Conservation (phyloP, 148 eudicot genomes). For the Diospyros lotus region DNA sequence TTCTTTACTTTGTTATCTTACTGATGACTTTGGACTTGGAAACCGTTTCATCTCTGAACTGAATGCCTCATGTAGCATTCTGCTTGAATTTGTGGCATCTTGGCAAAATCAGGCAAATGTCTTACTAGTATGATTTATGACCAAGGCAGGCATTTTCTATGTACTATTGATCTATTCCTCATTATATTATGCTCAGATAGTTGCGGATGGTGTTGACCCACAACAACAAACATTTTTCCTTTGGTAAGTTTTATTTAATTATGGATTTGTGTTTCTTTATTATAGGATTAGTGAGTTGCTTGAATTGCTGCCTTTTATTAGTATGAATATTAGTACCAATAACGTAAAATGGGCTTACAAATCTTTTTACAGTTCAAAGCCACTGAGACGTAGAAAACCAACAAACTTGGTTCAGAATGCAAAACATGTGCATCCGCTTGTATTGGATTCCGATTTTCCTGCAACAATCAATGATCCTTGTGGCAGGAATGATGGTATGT, state of each 20-base stretch:
- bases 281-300: neutral
- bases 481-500: constrained; percentile 65
- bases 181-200: constrained; percentile 35
- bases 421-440: constrained; percentile 53
- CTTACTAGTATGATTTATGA: neutral
- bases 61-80: neutral
- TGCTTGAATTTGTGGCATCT: neutral
- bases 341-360: neutral
- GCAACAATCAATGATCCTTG: constrained; percentile 41
- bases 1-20: constrained; percentile 1
- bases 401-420: constrained; percentile 33
- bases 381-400: constrained; percentile 48
- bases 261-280: neutral
- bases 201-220: constrained; percentile 73
- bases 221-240: constrained; percentile 62
- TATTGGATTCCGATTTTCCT: constrained; percentile 51
- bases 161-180: neutral
- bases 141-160: neutral
- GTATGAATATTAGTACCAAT: constrained; percentile 7
- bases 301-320: neutral
- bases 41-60: neutral
- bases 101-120: no score
- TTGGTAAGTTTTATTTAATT: constrained; percentile 44
- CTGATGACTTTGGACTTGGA: neutral
- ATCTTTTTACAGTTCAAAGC: constrained; percentile 50